Percentiles rank a stretch among this genome's conserved stretches.
Conservation (phyloP, 1,284 basidiomycete genomes). For the Tausonia pullulans region DNA sequence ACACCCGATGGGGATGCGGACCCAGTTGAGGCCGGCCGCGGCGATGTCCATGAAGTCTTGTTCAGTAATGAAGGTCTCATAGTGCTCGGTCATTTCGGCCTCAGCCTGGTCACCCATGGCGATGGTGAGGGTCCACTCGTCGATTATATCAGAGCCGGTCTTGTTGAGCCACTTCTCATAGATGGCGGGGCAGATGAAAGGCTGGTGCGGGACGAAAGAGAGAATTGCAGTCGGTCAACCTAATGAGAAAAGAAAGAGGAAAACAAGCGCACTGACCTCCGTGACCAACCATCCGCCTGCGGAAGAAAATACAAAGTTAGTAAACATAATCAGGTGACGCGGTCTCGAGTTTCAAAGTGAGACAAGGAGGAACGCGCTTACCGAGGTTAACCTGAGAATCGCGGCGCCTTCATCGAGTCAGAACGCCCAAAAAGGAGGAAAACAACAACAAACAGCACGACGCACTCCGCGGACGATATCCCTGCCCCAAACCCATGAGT, state of each 20-base stretch:
- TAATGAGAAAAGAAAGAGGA: neutral
- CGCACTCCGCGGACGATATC: constrained; percentile 50
- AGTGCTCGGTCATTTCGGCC: constrained; percentile 59
- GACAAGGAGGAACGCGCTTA: neutral
- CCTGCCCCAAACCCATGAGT: constrained; percentile 65
- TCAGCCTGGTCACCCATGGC: constrained; percentile 53
- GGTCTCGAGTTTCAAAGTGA: neutral
- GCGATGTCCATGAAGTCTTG: constrained; percentile 80
- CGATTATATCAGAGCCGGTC: constrained; percentile 41
- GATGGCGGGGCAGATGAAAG: constrained; percentile 69
- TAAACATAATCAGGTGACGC: no score
- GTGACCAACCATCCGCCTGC: neutral
- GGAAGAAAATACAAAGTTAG: no score
- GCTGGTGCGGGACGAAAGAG: constrained; percentile 42
- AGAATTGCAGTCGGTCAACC: neutral
- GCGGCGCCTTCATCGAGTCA: neutral
- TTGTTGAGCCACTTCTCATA: constrained; percentile 58
- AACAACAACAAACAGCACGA: neutral
- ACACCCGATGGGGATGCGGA: constrained; percentile 42
- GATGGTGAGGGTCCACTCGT: constrained; percentile 64
- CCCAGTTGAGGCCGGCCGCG: constrained; percentile 75
- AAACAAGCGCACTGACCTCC: neutral
- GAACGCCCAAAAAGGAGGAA: neutral
- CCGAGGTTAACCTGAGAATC: constrained; percentile 5
- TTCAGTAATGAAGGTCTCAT: constrained; percentile 64